These are phyloP conservation scores for Pharnaceum exiguum DNA, from an alignment of 148 eudicot species.

Conservation along the genomic window DNA sequence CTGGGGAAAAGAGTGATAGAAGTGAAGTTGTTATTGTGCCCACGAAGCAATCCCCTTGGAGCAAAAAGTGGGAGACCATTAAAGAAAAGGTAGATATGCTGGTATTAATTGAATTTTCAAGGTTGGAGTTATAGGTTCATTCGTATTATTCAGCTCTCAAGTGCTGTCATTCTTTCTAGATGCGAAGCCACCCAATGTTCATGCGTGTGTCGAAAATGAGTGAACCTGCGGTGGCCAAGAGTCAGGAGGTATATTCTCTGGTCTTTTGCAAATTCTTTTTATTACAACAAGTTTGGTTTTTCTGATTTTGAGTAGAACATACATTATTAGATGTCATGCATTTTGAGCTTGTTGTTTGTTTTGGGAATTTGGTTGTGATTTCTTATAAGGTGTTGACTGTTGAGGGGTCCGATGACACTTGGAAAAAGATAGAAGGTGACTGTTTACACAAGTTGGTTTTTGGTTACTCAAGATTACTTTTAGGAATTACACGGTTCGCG, in stretches of 20 bases:
- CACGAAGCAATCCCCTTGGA: conserved; percentile 61
- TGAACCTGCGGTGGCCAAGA: conserved; percentile 75
- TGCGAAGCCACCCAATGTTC: conserved; percentile 70
- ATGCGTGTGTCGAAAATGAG: conserved; percentile 67
- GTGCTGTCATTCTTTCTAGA: conserved; percentile 30
- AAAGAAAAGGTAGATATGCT: conserved; percentile 56
- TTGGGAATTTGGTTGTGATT: no score
- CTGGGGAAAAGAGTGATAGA: conserved; percentile 63
- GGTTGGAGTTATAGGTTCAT: neutral
- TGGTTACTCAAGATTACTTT: no score
- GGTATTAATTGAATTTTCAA: neutral
- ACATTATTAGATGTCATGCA: no score
- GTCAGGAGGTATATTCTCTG: conserved; percentile 81
- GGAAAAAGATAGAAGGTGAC: no score
- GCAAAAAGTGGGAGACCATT: conserved; percentile 73
- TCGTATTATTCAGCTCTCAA: neutral
- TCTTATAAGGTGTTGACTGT: no score
- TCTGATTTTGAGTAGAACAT: no score
- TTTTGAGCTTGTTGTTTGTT: no score
- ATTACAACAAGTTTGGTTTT: no score
- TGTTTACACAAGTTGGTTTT: no score
- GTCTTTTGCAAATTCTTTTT: no score
- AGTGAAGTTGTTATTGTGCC: conserved; percentile 77
- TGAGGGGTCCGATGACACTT: no score
- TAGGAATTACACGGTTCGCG: no score